A percentile compares a stretch with the other conserved stretches of the same genome.
Evolutionary conservation across 2,329 filamentous ascomycete genomes (phyloP).

Genomic region (Phialophora expanda): DNA sequence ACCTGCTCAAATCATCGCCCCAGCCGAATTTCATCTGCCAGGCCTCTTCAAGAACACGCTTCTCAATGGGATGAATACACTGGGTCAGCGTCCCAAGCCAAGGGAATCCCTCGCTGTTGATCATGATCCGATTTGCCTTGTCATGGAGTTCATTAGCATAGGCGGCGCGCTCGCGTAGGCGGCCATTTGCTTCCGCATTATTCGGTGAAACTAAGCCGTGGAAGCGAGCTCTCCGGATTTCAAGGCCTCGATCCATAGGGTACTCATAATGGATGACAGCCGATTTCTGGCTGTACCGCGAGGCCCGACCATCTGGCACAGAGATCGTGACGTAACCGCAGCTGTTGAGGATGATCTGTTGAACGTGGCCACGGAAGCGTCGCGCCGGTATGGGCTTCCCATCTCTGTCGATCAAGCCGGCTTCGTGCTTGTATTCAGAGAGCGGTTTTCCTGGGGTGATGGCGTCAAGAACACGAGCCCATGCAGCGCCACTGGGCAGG

Average conservation of each 20-base stretch:
- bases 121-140: constrained; percentile 4
- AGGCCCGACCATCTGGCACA: constrained; percentile 33
- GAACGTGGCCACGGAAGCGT: constrained; percentile 44
- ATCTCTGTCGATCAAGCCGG: constrained; percentile 36
- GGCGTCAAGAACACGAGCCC: constrained; percentile 56
- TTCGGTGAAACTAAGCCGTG: neutral
- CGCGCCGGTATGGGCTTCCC: constrained; percentile 22
- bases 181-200: neutral
- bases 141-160: neutral
- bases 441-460: constrained; percentile 57
- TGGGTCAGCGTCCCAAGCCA: constrained; percentile 41
- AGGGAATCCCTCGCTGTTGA: constrained; percentile 21
- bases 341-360: constrained; percentile 60
- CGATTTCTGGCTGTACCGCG: constrained; percentile 47
- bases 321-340: constrained; percentile 62
- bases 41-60: constrained; percentile 39
- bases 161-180: neutral
- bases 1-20: constrained; percentile 35
- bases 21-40: constrained; percentile 42
- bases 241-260: constrained; percentile 31
- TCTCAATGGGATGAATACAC: constrained; percentile 40
- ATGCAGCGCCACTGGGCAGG: constrained; percentile 53
- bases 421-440: constrained; percentile 44
- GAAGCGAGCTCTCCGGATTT: constrained; percentile 21
- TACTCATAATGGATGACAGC: constrained; percentile 12